phyloP scores from a whole-genome alignment of 2,329 filamentous ascomycete species.

The Sporothrix pseudoabietina region DNA sequence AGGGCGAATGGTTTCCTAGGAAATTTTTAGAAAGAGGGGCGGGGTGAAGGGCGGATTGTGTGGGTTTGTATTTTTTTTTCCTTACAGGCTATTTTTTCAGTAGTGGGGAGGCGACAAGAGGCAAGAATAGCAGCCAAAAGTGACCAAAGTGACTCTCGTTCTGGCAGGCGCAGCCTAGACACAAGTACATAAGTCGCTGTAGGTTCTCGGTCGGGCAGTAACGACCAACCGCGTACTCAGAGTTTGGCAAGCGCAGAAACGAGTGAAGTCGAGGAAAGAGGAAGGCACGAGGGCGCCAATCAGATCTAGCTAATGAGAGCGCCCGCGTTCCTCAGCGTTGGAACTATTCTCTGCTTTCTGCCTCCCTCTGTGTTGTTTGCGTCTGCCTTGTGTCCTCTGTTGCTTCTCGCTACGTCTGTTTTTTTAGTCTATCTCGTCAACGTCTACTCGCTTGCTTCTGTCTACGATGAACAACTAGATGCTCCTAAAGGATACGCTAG shows the following conservation, averaged over 20 bases:
- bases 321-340: constrained; percentile 20
- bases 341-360: background rate
- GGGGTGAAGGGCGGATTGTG: constrained; percentile 26
- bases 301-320: constrained; percentile 18
- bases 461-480: background rate
- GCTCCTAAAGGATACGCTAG: background rate
- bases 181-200: background rate
- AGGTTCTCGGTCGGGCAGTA: background rate
- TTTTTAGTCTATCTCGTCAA: background rate
- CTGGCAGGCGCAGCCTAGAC: background rate
- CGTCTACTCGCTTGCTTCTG: too few species aligned
- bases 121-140: constrained; percentile 22
- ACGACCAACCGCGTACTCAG: background rate
- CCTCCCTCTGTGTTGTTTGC: background rate
- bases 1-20: constrained; percentile 31
- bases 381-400: background rate
- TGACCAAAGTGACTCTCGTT: background rate
- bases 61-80: constrained; percentile 26
- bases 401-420: background rate
- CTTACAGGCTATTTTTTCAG: constrained; percentile 22
- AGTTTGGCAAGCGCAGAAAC: constrained; percentile 13
- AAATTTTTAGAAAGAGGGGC: constrained; percentile 32
- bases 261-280: constrained; percentile 1
- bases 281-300: constrained; percentile 27
- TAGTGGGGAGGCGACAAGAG: constrained; percentile 26